phyloP scores from a whole-genome alignment of 1,139 yeast species.

The Candida gigantensis region DNA sequence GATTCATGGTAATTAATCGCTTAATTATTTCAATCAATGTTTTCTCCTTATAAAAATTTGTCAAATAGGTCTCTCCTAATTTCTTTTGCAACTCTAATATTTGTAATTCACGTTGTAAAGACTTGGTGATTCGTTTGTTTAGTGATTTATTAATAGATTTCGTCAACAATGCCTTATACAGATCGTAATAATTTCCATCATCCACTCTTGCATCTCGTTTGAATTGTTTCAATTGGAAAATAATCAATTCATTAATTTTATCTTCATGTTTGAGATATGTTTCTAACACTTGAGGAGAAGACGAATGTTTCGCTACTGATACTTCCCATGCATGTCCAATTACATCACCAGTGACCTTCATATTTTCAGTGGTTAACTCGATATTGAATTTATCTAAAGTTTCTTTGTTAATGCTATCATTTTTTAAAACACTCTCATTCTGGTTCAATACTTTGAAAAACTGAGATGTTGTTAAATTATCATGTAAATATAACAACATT shows the following conservation, averaged over 20 bases:
- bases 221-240: conserved; percentile 22
- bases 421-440: conserved; percentile 27
- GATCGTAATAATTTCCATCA: conserved; percentile 24
- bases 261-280: conserved; percentile 38
- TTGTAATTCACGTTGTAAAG: conserved; percentile 51
- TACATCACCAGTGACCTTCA: conserved; percentile 39
- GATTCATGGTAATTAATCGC: conserved; percentile 57
- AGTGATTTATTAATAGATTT: conserved; percentile 23
- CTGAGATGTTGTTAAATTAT: conserved; percentile 37
- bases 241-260: conserved; percentile 25
- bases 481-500: conserved; percentile 55
- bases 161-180: conserved; percentile 26
- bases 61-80: conserved; percentile 55
- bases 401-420: conserved; percentile 5
- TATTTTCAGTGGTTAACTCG: conserved; percentile 16
- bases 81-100: conserved; percentile 54
- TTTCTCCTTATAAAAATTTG: conserved; percentile 43
- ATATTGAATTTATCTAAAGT: conserved; percentile 14
- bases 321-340: conserved; percentile 46
- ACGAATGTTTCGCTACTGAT: conserved; percentile 26
- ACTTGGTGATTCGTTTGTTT: conserved; percentile 21
- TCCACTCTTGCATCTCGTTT: conserved; percentile 9
- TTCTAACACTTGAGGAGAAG: conserved; percentile 27
- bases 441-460: conserved; percentile 45
- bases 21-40: conserved; percentile 59